Evolutionary conservation across 2,329 filamentous ascomycete species (phyloP), one percentile per base, ranked within the genome.

Genomic region (Claviceps pusilla): DNA sequence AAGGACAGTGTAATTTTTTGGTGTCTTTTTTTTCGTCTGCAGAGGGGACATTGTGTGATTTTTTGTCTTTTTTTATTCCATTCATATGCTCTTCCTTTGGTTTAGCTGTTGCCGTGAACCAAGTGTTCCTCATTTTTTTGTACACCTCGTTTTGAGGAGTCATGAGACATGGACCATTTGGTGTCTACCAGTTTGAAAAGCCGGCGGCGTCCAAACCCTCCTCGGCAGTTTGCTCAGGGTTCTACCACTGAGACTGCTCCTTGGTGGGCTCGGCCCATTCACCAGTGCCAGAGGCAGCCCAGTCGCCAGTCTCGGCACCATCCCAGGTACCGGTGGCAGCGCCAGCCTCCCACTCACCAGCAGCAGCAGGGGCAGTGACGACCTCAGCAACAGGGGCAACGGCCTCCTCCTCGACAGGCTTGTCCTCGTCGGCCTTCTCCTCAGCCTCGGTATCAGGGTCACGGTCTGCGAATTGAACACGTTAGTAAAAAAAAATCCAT

Each of bases 361-460:
- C 73, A 64, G 70, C 73, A 63, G 77, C 76, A 68, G 72, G 72
- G 60, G 77, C 79, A 77, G 90, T 89, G 68, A 85, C 87, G 64
- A 81, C 76, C 72, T 93, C 89, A 65, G 93, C 82, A 64, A 87
- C 83, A 64, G 76, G 84, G 59, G 86, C 69, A 64, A 84, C 89
- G 68, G 87, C 86, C 77, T 96, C 91, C 63, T 95, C 90, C 65
- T 79, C 85, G 68, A 82, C 85, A 62, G 87, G 78, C 60, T 84
- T 77, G 86, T 97, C 95, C 80, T 97, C 91, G 71, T 87, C 87
- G 63, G 84, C 79, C 73, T 96, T 94, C 79, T 98, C 95, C 83
- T 95, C 91, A 74, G 95, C 93, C 84, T 98, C 93, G 65, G 90
- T 89, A 78, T 98, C 93, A 67, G 94, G 93, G 77, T 98, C 94